Conservation (phyloP, 2,329 filamentous ascomycete species). For the Aspergillus neotritici region DNA sequence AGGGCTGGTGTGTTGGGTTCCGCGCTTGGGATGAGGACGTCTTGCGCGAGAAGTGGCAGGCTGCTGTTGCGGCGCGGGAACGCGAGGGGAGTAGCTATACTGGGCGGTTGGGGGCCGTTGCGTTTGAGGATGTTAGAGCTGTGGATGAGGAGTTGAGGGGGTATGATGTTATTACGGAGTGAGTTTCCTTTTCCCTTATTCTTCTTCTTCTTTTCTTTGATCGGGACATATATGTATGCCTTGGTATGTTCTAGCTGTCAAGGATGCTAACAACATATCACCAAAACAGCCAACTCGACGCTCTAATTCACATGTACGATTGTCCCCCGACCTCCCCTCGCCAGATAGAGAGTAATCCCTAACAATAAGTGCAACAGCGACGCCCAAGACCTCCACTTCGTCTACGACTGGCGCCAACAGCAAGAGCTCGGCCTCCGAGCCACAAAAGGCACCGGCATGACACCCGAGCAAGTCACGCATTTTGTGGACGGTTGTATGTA, state of each 20-base stretch:
- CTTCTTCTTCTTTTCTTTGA: not conserved
- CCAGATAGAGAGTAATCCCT: not conserved
- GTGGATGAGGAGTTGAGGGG: conserved; percentile 54
- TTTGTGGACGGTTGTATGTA: conserved; percentile 65
- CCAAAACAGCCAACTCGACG: conserved; percentile 48
- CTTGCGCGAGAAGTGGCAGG: conserved; percentile 50
- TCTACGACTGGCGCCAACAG: conserved; percentile 78
- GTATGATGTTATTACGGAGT: conserved; percentile 57
- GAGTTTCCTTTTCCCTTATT: conserved; percentile 14
- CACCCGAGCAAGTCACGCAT: conserved; percentile 66
- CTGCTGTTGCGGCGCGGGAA: conserved; percentile 33
- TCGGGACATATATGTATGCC: no score
- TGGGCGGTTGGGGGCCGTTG: conserved; percentile 50
- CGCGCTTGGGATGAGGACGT: conserved; percentile 55
- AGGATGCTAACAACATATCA: conserved; percentile 10
- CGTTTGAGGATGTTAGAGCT: conserved; percentile 51
- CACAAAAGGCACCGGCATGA: conserved; percentile 70
- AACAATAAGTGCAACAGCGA: conserved; percentile 44
- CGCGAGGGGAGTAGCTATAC: conserved; percentile 47
- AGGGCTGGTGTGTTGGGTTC: conserved; percentile 91
- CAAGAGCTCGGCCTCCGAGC: conserved; percentile 68
- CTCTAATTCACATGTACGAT: conserved; percentile 58
- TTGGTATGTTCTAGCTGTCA: not conserved
- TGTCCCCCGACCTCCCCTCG: conserved; percentile 1
- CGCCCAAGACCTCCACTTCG: conserved; percentile 65